Evolutionary conservation across 1,284 basidiomycete genomes (phyloP), one percentile per base, ranked within the genome.

Genomic region (Pseudozyma sp.): DNA sequence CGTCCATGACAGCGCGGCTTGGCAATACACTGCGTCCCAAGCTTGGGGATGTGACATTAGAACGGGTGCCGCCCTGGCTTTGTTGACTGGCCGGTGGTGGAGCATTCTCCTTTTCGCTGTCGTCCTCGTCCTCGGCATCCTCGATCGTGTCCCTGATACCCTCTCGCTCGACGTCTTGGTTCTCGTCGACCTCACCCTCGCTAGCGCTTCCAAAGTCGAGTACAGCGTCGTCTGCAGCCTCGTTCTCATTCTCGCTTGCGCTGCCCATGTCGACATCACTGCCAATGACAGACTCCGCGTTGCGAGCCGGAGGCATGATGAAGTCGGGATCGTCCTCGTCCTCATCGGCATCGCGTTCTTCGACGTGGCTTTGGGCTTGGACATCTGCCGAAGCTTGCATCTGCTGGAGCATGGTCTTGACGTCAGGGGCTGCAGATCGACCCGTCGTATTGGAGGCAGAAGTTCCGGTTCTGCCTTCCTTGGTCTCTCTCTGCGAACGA

Each of bases 101-200:
- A 13, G 77, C 65, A 21, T 82, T 82, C 55, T 81, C 79, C 66
- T 81, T 81, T 42, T 81, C 79, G 54, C 72, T 78, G 49, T 76
- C 76, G 38, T 68, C 54, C 38, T 61, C 72, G 35, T 66, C 76
- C 8, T 70, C 61, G 5, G 54, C 57, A 13, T 70, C 61, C 14
- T 65, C 57, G 43, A 59, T 60, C 36, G 67, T 40, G 19, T 75
- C 60, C 36, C 47, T 54, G 42, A 50, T 1, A 14, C 42, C 67
- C 6, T 49, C 43, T 14, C 19, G 39, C 14, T 57, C 53, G 21
- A 51, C 43, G 19, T 58, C 42, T 21, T 52, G 53, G 13, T 64
- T 40, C 6, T 58, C 64, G 11, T 60, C 56, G 18, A 47, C 61
- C 48, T 68, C 65, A 19, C 59, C 58, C 48, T 68, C 65, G n/a